Evolutionary conservation across 495 filamentous ascomycete species (phyloP), one percentile per base, ranked within the genome.

Genomic region (Oidiodendron maius): DNA sequence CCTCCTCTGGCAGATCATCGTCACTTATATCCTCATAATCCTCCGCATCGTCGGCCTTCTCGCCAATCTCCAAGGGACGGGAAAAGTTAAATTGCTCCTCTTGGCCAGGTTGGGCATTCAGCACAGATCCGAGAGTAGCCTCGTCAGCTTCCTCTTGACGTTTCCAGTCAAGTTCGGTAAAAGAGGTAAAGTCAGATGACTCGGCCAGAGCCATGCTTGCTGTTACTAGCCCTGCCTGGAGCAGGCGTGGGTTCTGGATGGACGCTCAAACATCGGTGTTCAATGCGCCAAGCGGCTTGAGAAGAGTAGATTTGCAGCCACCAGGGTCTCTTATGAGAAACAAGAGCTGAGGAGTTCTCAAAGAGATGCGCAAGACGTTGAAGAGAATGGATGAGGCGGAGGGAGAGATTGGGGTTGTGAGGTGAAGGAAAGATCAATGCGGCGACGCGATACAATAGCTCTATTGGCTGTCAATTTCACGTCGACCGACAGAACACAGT

Each of bases 1-100:
- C 59, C 36, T 66, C 65, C 40, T 61, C 71, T 55, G 69, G 71
- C 8, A 77, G 61, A 32, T 83, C 83, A 48, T 75, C 75, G 46
- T 84, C 82, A 6, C 69, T 71, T 62, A 95, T 84, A 63, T 95
- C 91, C 61, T 87, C 91, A 56, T 81, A 99, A 65, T 99, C 93
- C 15, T 84, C 61, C 13, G 86, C 86, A 68, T 90, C 83, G 30
- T 84, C 84, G 8, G 83, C 86, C 60, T 90, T 91, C 52, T 89
- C 84, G 18, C 53, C 53, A 6, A 44, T 9, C 13, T 61, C 56
- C 17, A 54, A 47, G 1, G 49, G 46, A 21, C 53, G 38, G 16
- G 45, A 34, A 3, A 37, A 3, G 37, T 59, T 50, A 28, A 57
- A 40, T 12, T 49, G 32, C 50, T 66, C 55, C 45, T 68, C 70